Evolutionary conservation across 345 rosid genomes (phyloP), one percentile per base, ranked within the genome.

Genomic region (Firmiana major): DNA sequence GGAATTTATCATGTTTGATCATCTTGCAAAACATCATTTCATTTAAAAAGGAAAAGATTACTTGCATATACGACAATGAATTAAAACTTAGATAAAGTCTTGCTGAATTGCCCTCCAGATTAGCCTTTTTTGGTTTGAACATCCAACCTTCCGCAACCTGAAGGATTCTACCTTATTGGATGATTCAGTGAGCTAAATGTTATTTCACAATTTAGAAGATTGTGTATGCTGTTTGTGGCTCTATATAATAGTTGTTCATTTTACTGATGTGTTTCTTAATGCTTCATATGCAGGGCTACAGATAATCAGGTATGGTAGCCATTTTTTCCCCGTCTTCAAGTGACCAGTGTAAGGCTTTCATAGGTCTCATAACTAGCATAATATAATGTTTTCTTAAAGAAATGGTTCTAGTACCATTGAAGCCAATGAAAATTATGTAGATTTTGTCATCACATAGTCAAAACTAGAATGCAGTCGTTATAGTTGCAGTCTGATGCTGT

Each of bases 271-370:
- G 17, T 63, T 7, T 16, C 48, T 59, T 79, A 36, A 63, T 65
- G 45, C 81, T 79, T 79, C 60, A 45, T 80, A 31, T 84, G 86
- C 94, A 96, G 99, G 97, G 99, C 99, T 74, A 84, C 78, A 13
- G 99, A 96, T 86, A 96, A 90, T 85, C 99, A 93, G 97, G 98
- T 93, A 86, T 53, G n/a, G 31, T 46, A 31, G 21, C 49, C 22
- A 68, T 26, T 13, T 55, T 36, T 72, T 4, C 12, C 22, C 45
- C 55, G 13, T 34, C 22, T 75, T 72, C 15, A 9, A 28, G 10
- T 26, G 22, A 53, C 28, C 58, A 66, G 63, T 11, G 9, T 55
- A 26, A 45, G 12, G 13, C 24, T 38, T 63, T 34, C 51, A 36
- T 38, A 17, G 36, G 55, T 24, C 74, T 26, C n/a, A 38, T 64